Conservation (phyloP, 2,329 filamentous ascomycete genomes). For the Spiromastix sp. region DNA sequence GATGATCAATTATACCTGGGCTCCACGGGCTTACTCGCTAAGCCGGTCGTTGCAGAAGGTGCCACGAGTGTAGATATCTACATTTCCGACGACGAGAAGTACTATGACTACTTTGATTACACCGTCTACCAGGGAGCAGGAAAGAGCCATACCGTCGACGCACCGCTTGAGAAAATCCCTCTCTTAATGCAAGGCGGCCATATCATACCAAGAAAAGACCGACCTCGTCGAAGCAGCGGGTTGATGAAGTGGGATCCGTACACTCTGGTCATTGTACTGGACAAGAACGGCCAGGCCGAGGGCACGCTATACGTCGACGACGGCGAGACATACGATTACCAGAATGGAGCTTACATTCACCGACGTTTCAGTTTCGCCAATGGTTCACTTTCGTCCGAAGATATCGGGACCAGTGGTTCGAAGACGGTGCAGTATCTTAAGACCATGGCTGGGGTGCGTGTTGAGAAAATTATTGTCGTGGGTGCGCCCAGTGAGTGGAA, state of each 20-base stretch:
- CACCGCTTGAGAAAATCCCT: constrained; percentile 78
- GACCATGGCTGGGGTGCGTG: constrained; percentile 62
- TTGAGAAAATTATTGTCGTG: constrained; percentile 78
- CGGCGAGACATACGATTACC: constrained; percentile 81
- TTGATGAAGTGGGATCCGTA: constrained; percentile 94
- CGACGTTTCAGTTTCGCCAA: constrained; percentile 60
- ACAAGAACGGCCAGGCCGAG: constrained; percentile 58
- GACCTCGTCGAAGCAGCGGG: constrained; percentile 70
- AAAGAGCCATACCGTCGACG: constrained; percentile 57
- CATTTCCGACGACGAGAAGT: constrained; percentile 77
- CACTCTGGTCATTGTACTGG: constrained; percentile 70
- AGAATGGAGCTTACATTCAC: constrained; percentile 79
- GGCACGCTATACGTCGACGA: constrained; percentile 88
- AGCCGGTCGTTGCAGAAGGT: constrained; percentile 75
- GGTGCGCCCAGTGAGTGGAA: constrained; percentile 67
- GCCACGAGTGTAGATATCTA: constrained; percentile 67
- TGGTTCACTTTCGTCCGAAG: constrained; percentile 56
- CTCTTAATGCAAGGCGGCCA: constrained; percentile 89
- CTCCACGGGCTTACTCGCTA: constrained; percentile 78
- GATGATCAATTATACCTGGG: constrained; percentile 93
- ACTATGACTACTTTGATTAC: constrained; percentile 95
- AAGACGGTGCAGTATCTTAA: constrained; percentile 67
- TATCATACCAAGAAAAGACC: constrained; percentile 81
- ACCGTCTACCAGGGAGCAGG: constrained; percentile 62
- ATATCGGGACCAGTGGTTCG: constrained; percentile 51